These are phyloP conservation scores for Vigna angularis DNA, from an alignment of 306 rosid species.

Conservation along the genomic window DNA sequence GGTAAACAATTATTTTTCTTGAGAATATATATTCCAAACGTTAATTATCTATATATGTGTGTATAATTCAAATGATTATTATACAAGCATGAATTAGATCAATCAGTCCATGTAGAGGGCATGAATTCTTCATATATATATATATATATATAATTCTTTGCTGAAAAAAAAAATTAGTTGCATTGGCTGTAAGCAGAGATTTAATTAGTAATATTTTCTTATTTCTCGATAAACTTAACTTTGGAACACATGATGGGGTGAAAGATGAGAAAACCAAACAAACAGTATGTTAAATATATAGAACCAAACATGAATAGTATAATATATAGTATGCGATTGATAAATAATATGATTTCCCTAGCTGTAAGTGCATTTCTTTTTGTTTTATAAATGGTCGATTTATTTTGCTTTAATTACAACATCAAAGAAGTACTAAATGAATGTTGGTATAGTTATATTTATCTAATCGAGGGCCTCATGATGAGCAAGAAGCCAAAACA, in stretches of 20 bases:
- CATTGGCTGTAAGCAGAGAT: neutral
- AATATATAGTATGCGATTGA: neutral
- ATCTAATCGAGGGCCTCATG: neutral
- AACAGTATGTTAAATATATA: neutral
- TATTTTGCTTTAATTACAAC: neutral
- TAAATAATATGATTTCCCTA: neutral
- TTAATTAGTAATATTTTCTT: neutral
- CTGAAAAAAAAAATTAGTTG: neutral
- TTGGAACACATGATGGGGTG: neutral
- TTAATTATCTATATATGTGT: too few relatives aligned
- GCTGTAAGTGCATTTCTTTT: too few relatives aligned
- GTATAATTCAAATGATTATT: neutral
- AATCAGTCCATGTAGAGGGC: neutral
- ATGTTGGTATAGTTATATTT: neutral
- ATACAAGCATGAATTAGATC: conserved; percentile 18
- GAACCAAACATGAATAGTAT: neutral
- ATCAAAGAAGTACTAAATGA: neutral
- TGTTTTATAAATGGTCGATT: neutral
- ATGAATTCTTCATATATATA: too few relatives aligned
- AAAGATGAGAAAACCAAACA: neutral
- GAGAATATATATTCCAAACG: neutral
- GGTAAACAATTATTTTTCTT: neutral
- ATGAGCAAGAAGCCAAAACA: conserved; percentile 25
- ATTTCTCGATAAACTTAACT: neutral
- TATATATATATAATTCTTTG: too few relatives aligned